A percentile compares a stretch with the other conserved stretches of the same genome.
Evolutionary conservation across 306 rosid genomes (phyloP).

Genomic region (Ormosia semicastrata): DNA sequence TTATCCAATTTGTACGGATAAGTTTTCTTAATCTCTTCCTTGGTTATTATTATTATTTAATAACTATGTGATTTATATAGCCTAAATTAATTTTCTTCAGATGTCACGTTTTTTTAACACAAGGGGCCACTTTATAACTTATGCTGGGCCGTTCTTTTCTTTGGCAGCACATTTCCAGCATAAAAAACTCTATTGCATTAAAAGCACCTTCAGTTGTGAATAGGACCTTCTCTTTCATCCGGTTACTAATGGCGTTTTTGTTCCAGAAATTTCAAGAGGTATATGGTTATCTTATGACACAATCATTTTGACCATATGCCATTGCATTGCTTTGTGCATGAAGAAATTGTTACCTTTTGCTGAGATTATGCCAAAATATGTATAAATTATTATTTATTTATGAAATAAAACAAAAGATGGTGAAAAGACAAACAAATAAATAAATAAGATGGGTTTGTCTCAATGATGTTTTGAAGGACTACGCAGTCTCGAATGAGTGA

Average conservation of each 20-base stretch:
- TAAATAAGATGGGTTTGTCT: neutral
- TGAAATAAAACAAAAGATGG: neutral
- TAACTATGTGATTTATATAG: neutral
- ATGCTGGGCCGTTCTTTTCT: neutral
- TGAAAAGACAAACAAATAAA: neutral
- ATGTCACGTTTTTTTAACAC: neutral
- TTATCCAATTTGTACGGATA: neutral
- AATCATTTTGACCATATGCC: neutral
- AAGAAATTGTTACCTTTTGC: neutral
- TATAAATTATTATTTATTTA: neutral
- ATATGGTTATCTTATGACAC: conserved; percentile 10
- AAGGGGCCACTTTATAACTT: neutral
- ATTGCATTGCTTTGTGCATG: neutral
- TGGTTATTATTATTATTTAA: neutral
- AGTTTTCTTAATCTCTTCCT: neutral
- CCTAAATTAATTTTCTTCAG: neutral
- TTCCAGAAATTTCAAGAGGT: conserved; percentile 80
- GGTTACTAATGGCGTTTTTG: conserved; percentile 50
- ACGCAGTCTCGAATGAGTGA: neutral
- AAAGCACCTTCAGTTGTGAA: neutral
- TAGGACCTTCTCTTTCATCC: neutral
- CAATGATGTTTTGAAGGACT: neutral
- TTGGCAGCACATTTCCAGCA: conserved; percentile 2
- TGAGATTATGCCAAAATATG: neutral
- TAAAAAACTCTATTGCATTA: neutral